These are phyloP conservation scores for Fusarium sp. DNA, from an alignment of 2,329 filamentous ascomycete species.

Conservation along the genomic window DNA sequence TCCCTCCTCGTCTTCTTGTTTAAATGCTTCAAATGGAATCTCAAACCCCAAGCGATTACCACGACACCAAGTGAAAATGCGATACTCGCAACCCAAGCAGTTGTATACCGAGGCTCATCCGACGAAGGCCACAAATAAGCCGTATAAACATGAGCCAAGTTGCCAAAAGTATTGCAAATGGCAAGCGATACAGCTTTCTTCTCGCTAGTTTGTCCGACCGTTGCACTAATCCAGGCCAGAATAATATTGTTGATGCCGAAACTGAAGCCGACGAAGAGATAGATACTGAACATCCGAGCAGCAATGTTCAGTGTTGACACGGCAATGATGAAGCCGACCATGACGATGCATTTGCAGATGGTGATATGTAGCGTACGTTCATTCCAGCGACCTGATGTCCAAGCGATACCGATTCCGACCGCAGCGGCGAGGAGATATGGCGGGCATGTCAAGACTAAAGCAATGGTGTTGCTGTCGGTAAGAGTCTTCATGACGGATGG, in stretches of 20 bases:
- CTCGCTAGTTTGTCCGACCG: conserved; percentile 59
- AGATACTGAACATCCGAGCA: conserved; percentile 47
- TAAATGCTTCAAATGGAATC: conserved; percentile 7
- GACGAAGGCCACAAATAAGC: conserved; percentile 30
- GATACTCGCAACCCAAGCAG: conserved; percentile 22
- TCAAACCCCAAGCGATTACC: conserved; percentile 22
- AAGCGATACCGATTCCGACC: conserved; percentile 29
- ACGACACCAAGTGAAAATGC: conserved; percentile 27
- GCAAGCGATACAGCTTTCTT: conserved; percentile 53
- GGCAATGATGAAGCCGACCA: conserved; percentile 45
- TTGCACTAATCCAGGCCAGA: conserved; percentile 56
- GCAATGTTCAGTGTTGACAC: conserved; percentile 43
- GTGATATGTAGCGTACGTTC: conserved; percentile 46
- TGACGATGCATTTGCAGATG: conserved; percentile 54
- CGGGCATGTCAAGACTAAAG: conserved; percentile 62
- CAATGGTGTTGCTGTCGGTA: conserved; percentile 59
- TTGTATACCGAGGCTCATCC: conserved; percentile 11
- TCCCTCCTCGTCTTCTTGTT: conserved; percentile 23
- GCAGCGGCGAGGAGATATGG: conserved; percentile 60
- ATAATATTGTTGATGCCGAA: conserved; percentile 59
- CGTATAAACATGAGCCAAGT: conserved; percentile 31
- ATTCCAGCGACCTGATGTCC: conserved; percentile 58
- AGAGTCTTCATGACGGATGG: conserved; percentile 59
- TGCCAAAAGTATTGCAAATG: conserved; percentile 35
- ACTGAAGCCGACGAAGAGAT: conserved; percentile 55